Percentiles rank a stretch among this genome's conserved stretches.
These are phyloP conservation scores for Exophiala viscosa DNA, from an alignment of 2,329 filamentous ascomycete species.

Conservation along the genomic window DNA sequence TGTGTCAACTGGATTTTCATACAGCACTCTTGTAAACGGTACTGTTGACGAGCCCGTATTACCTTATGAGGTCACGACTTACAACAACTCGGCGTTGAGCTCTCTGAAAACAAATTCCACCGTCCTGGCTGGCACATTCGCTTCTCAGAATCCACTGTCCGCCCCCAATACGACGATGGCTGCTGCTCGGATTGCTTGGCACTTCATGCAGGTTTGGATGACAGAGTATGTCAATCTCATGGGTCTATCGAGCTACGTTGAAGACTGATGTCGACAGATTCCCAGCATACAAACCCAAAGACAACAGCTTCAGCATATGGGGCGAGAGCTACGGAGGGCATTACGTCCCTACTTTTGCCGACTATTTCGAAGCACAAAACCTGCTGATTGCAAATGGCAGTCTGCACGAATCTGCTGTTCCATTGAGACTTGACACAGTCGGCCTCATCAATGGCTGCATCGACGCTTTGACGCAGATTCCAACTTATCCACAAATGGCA, in stretches of 20 bases:
- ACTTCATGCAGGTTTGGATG: conserved; percentile 55
- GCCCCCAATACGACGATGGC: conserved; percentile 37
- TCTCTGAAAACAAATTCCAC: conserved; percentile 48
- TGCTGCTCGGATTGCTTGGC: conserved; percentile 50
- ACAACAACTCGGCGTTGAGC: conserved; percentile 30
- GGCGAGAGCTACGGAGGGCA: conserved; percentile 30
- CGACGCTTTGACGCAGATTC: conserved; percentile 43
- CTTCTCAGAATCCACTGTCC: conserved; percentile 42
- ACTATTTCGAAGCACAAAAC: conserved; percentile 31
- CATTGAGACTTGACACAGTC: conserved; percentile 41
- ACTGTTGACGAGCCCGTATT: conserved; percentile 34
- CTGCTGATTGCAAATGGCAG: conserved; percentile 23
- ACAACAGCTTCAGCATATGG: conserved; percentile 37
- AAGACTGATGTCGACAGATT: conserved; percentile 36
- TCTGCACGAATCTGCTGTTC: conserved; percentile 19
- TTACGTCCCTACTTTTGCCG: conserved; percentile 30
- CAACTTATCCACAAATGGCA: conserved; percentile 44
- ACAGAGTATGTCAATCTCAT: conserved; percentile 33
- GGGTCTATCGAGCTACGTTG: background rate
- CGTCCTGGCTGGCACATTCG: conserved; percentile 51
- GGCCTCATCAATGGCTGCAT: conserved; percentile 49
- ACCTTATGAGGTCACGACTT: conserved; percentile 30
- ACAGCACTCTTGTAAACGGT: conserved; percentile 44
- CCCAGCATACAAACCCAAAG: conserved; percentile 52
- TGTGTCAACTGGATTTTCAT: conserved; percentile 56